Conservation (phyloP, 1,284 basidiomycete genomes). For the Coniferiporia weirii region DNA sequence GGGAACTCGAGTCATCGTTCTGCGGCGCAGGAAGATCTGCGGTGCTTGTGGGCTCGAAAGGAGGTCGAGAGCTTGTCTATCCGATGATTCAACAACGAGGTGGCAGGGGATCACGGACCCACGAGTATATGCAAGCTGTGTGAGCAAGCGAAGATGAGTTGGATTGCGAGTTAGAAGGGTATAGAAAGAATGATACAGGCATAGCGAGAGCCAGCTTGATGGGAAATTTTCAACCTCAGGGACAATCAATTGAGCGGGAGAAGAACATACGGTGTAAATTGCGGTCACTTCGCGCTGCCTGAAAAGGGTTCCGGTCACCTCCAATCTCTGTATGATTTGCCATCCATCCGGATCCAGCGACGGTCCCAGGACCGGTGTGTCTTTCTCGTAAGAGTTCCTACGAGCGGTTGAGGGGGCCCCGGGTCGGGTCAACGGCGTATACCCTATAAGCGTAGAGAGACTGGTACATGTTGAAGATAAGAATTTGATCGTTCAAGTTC, state of each 20-base stretch:
- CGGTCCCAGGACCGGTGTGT: slow-evolving; percentile 9
- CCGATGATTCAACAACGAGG: slow-evolving; percentile 9
- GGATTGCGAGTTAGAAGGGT: background rate
- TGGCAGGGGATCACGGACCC: slow-evolving; percentile 17
- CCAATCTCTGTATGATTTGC: background rate
- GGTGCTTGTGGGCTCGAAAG: slow-evolving; percentile 13
- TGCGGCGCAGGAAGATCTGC: slow-evolving; percentile 7
- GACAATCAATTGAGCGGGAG: background rate
- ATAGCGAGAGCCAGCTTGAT: slow-evolving; percentile 16
- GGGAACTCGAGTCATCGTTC: slow-evolving; percentile 1
- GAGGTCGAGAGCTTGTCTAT: slow-evolving; percentile 17
- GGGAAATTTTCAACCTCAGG: background rate
- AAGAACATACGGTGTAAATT: slow-evolving; percentile 6
- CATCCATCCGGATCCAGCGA: slow-evolving; percentile 12
- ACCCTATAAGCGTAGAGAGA: slow-evolving; percentile 13
- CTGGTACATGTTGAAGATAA: background rate
- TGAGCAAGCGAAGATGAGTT: background rate
- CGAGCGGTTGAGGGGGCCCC: slow-evolving; percentile 8
- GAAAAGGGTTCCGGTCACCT: slow-evolving; percentile 8
- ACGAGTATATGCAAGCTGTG: slow-evolving; percentile 17
- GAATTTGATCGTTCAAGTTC: background rate
- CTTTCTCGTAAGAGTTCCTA: slow-evolving; percentile 4
- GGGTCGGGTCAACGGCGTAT: slow-evolving; percentile 11
- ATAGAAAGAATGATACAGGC: slow-evolving; percentile 6
- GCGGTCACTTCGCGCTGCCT: slow-evolving; percentile 10